Evolutionary conservation across 2,329 filamentous ascomycete species (phyloP), one percentile per base, ranked within the genome.

Genomic region (Bipolaris cookei): DNA sequence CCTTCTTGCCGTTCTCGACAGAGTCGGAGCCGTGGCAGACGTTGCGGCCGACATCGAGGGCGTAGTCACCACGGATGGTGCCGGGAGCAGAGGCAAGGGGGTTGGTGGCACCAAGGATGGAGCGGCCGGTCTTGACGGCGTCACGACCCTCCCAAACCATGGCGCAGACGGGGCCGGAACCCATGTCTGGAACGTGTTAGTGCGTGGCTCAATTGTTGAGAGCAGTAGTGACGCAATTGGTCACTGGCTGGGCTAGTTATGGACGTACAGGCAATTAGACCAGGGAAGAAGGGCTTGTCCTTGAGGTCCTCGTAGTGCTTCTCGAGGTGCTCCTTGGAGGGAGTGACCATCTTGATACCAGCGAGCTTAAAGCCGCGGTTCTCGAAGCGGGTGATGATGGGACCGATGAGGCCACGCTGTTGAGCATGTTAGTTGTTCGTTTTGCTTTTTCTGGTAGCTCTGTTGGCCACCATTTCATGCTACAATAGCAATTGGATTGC

Each of bases 81-180:
- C 95, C 95, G 66, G 95, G 95, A 75, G 89, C 88, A 56, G 94
- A 98, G 78, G 89, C 91, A 68, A 95, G 87, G 76, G 95, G 95
- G 90, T 99, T 98, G 87, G 95, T 99, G 83, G 95, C 95, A 83
- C 95, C 95, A 81, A 99, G 92, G 80, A 99, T 89, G 81, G 84
- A 88, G 79, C 95, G 94, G 82, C 95, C 95, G 72, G 93, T 97
- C 91, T 98, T 98, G 87, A 97, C 93, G 81, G 89, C 95, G 78
- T 99, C 93, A 87, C 90, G 91, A 79, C 95, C 95, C 83, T 99
- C 93, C 95, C 95, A 99, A 83, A 99, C 90, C 94, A 98, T 99
- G 85, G 95, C 95, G 86, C 87, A 90, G 84, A 99, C 94, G 80
- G 95, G 95, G 80, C 95, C 95, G 80, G 89, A 93, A 81, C 88